A percentile compares a stretch with the other conserved stretches of the same genome.
Conservation (phyloP, 805 yeast species). For the Sugiyamaella marilandica region DNA sequence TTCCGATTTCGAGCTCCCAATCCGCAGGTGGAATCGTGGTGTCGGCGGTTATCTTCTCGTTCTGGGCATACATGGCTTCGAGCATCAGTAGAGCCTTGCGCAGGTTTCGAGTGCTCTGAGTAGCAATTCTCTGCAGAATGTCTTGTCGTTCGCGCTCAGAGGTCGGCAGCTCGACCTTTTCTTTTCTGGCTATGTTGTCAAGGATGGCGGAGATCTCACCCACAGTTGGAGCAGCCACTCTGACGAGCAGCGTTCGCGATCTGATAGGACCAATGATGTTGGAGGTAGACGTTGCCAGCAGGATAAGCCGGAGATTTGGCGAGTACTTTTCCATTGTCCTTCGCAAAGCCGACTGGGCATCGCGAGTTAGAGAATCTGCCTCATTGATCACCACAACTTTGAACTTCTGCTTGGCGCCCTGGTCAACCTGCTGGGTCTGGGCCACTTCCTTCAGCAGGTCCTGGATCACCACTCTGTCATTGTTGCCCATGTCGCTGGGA, state of each 20-base stretch:
- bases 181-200: conserved; percentile 51
- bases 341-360: conserved; percentile 93
- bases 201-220: conserved; percentile 58
- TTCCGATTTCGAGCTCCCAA: conserved; percentile 79
- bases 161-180: conserved; percentile 40
- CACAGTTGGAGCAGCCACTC: conserved; percentile 75
- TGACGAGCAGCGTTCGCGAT: conserved; percentile 83
- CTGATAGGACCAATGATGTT: conserved; percentile 91
- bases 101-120: conserved; percentile 60
- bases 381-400: conserved; percentile 68
- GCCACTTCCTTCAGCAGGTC: conserved; percentile 92
- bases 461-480: conserved; percentile 92
- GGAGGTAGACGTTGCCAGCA: conserved; percentile 85
- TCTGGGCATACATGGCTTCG: conserved; percentile 59
- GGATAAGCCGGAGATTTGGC: conserved; percentile 72
- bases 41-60: conserved; percentile 26
- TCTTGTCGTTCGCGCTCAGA: conserved; percentile 37
- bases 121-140: conserved; percentile 50
- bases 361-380: conserved; percentile 83
- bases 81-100: conserved; percentile 72
- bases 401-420: conserved; percentile 45
- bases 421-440: conserved; percentile 92
- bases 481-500: conserved; percentile 94
- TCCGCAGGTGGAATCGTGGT: conserved; percentile 68
- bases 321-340: conserved; percentile 96